These are phyloP conservation scores for Torulaspora gathmanii DNA, from an alignment of 805 yeast species.

Conservation along the genomic window DNA sequence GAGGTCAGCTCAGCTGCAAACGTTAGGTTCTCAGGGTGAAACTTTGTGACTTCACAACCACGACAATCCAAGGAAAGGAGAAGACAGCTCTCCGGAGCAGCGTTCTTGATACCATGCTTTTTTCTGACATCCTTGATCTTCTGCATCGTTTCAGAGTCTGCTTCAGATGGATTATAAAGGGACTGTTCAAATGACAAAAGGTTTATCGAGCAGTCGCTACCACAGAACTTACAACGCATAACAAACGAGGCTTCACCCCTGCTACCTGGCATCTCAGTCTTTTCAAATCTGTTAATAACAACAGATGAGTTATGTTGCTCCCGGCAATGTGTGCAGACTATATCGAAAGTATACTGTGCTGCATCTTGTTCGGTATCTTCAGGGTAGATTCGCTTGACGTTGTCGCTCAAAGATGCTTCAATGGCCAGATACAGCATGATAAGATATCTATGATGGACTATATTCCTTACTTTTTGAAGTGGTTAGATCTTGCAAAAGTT, in stretches of 20 bases:
- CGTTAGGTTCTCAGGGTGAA: constrained; percentile 48
- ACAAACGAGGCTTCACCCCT: constrained; percentile 82
- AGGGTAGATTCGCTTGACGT: constrained; percentile 54
- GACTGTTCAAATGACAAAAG: constrained; percentile 25
- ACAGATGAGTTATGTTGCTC: constrained; percentile 70
- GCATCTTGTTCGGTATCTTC: constrained; percentile 56
- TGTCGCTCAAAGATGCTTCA: constrained; percentile 36
- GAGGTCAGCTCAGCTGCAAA: constrained; percentile 23
- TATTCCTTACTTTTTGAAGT: neutral
- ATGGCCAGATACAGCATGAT: constrained; percentile 30
- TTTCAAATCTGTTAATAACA: constrained; percentile 61
- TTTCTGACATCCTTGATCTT: constrained; percentile 24
- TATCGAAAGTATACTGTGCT: constrained; percentile 68
- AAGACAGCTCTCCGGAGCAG: constrained; percentile 23
- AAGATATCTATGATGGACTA: neutral
- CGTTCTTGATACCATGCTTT: constrained; percentile 26
- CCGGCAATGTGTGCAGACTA: constrained; percentile 75
- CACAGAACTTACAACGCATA: constrained; percentile 68
- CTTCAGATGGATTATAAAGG: constrained; percentile 20
- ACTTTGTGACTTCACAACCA: constrained; percentile 70
- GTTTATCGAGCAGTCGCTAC: constrained; percentile 28
- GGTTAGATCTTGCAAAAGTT: neutral
- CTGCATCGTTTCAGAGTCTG: constrained; percentile 14
- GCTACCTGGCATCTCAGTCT: constrained; percentile 60
- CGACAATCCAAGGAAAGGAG: constrained; percentile 76